Evolutionary conservation across 257 asterid species (phyloP).

Genomic region (Solanum acaule): DNA sequence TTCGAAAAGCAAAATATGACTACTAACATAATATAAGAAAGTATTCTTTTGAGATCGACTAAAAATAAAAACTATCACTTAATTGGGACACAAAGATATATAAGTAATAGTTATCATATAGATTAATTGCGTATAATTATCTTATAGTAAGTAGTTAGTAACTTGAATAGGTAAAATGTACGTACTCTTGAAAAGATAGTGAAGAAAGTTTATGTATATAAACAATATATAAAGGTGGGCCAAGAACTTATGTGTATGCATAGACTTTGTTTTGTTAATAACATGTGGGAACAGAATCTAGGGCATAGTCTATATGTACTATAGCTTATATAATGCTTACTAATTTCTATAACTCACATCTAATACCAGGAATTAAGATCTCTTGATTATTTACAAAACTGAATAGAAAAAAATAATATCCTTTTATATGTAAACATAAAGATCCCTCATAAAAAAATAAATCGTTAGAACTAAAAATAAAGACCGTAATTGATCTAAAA

Average conservation of each 20-base stretch:
- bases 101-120: neutral
- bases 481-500: neutral
- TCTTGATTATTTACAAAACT: neutral
- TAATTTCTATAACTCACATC: neutral
- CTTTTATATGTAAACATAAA: neutral
- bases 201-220: neutral
- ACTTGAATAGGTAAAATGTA: neutral
- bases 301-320: neutral
- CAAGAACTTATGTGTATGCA: neutral
- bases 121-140: neutral
- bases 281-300: neutral
- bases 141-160: neutral
- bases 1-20: neutral
- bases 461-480: neutral
- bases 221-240: neutral
- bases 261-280: neutral
- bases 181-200: neutral
- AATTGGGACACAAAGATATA: neutral
- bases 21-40: neutral
- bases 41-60: neutral
- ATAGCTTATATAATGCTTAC: neutral
- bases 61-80: neutral
- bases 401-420: neutral
- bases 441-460: neutral
- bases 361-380: neutral